Conservation (phyloP, 2,329 filamentous ascomycete genomes). For the Aspergillus sp. region DNA sequence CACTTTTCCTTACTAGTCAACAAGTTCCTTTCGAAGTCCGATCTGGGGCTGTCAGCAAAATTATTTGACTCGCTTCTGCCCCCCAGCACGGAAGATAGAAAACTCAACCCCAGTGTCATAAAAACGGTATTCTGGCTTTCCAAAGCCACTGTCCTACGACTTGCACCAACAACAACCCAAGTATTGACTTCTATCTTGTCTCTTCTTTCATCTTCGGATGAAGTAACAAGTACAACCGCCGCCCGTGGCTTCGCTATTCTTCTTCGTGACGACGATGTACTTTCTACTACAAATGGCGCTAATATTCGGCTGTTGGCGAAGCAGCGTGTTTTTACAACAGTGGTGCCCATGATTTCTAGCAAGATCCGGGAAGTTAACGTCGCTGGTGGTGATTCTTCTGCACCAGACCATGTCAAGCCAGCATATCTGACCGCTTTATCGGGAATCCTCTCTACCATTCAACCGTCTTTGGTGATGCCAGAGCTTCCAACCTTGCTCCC, state of each 20-base stretch:
- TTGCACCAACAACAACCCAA: constrained; percentile 43
- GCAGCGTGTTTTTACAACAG: constrained; percentile 58
- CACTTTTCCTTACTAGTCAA: constrained; percentile 38
- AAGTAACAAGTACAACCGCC: constrained; percentile 46
- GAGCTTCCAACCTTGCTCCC: constrained; percentile 55
- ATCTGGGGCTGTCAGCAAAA: constrained; percentile 24
- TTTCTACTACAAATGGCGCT: constrained; percentile 58
- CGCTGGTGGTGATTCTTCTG: constrained; percentile 16
- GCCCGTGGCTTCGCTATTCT: constrained; percentile 57
- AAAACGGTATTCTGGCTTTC: constrained; percentile 56
- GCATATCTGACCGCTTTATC: constrained; percentile 61
- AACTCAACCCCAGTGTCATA: constrained; percentile 38
- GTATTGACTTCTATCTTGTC: constrained; percentile 49
- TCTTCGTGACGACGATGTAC: constrained; percentile 56
- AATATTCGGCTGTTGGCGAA: constrained; percentile 58
- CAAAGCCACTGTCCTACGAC: constrained; percentile 56
- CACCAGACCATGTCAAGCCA: constrained; percentile 43
- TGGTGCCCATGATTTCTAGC: constrained; percentile 53
- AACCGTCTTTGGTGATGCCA: constrained; percentile 56
- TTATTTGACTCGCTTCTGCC: constrained; percentile 30
- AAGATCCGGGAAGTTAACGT: constrained; percentile 44
- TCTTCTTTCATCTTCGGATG: constrained; percentile 40
- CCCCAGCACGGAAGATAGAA: constrained; percentile 10
- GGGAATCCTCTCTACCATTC: constrained; percentile 56
- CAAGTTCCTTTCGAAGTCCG: constrained; percentile 35